Conservation (phyloP, 1,284 basidiomycete genomes). For the Mycena sp. region DNA sequence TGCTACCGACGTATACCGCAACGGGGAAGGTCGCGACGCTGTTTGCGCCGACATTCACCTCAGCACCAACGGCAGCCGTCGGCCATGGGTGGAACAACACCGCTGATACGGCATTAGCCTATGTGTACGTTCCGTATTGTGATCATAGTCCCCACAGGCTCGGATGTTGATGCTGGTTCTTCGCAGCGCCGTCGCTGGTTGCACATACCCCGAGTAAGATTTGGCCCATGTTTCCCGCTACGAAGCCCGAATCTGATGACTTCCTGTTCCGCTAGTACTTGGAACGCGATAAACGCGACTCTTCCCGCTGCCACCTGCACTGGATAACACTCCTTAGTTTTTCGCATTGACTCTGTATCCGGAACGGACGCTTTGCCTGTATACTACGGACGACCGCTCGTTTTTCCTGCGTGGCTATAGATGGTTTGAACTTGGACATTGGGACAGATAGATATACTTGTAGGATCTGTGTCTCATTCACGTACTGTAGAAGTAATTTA, state of each 20-base stretch:
- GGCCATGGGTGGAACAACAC: conserved; percentile 78
- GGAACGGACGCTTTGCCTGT: too few relatives aligned
- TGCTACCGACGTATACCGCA: conserved; percentile 72
- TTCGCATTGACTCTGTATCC: too few relatives aligned
- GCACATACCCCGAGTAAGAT: conserved; percentile 54
- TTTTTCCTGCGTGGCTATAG: too few relatives aligned
- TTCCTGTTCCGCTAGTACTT: conserved; percentile 12
- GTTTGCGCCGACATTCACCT: conserved; percentile 61
- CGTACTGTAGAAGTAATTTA: too few relatives aligned
- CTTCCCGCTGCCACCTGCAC: conserved; percentile 24
- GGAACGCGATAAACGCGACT: conserved; percentile 23
- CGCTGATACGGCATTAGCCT: conserved; percentile 55
- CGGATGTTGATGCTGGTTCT: conserved; percentile 15
- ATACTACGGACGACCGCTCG: too few relatives aligned
- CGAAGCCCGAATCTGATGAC: not conserved
- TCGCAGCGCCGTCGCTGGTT: conserved; percentile 50
- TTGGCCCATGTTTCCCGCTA: conserved; percentile 30
- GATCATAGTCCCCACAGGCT: too few relatives aligned
- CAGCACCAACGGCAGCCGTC: conserved; percentile 54
- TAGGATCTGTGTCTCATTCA: too few relatives aligned
- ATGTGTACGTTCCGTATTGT: conserved; percentile 45
- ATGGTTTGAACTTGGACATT: too few relatives aligned
- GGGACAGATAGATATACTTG: too few relatives aligned
- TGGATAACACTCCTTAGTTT: too few relatives aligned
- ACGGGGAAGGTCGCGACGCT: conserved; percentile 68